These are phyloP conservation scores for Colletotrichum sp. DNA, from an alignment of 2,329 filamentous ascomycete genomes.

Conservation along the genomic window DNA sequence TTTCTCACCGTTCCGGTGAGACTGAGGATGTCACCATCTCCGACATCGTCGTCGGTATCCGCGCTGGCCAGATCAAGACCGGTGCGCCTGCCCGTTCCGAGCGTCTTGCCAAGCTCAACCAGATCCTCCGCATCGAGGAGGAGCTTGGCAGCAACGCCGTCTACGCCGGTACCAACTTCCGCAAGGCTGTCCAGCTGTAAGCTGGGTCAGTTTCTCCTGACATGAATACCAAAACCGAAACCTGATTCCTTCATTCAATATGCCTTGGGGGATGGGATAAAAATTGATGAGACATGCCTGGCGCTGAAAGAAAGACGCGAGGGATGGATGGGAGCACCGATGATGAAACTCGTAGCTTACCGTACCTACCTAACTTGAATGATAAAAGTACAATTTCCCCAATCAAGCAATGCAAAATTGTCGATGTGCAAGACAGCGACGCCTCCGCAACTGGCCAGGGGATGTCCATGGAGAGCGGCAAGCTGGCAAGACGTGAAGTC, in stretches of 20 bases:
- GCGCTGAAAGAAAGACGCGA: slow-evolving; percentile 10
- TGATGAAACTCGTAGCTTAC: slow-evolving; percentile 19
- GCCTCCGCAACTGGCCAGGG: background rate
- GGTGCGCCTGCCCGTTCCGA: slow-evolving; percentile 95
- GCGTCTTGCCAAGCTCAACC: slow-evolving; percentile 99
- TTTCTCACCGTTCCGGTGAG: slow-evolving; percentile 98
- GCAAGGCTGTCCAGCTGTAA: slow-evolving; percentile 88
- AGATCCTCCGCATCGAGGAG: slow-evolving; percentile 99
- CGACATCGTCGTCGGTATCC: slow-evolving; percentile 96
- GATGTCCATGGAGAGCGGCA: background rate
- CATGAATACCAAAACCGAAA: background rate
- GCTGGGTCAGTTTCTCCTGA: background rate
- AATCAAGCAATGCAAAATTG: background rate
- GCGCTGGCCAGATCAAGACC: slow-evolving; percentile 98
- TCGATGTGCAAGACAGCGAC: background rate
- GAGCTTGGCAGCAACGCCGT: slow-evolving; percentile 92
- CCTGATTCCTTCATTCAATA: background rate
- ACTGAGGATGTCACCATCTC: slow-evolving; percentile 99
- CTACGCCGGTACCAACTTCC: slow-evolving; percentile 93
- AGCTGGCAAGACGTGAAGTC: background rate
- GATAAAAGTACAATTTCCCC: background rate
- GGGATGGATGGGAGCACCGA: slow-evolving; percentile 11
- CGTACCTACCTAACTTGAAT: background rate
- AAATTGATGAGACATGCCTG: slow-evolving; percentile 17
- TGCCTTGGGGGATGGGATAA: background rate